Base-by-base conservation (phyloP, 1,284 basidiomycete genomes). In the Fistulinella cinereoalba region DNA sequence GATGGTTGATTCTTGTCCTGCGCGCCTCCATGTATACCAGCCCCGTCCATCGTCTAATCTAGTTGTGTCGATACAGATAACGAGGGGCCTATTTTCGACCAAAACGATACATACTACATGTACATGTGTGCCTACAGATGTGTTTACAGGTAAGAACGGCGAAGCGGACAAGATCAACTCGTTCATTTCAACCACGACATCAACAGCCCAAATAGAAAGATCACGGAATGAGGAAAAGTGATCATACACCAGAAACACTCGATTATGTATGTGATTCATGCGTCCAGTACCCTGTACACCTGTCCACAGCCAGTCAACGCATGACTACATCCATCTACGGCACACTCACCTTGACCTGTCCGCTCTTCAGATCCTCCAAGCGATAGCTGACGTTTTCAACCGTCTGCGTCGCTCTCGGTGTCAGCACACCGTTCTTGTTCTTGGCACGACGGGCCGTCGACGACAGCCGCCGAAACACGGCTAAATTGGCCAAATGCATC, bases 341-440 rank as follows among this genome's bases (percentile, higher is more conserved):
- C 25, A 2, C 8, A 32, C 52, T 23, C 50, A 90, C 88, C 78
- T 88, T 85, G 34, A 93, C 77, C 37, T 73, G 71, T 11, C 92
- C 92, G 56, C 80, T 85, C 74, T 93, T 95, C 56, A 96, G 65
- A 72, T 96, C 93, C 43, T 96, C 92, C 59, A 94, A 68, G 43
- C 88, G 77, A 69, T 95, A 92, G 55, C 86, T 92, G 22, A 81
- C 84, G 43, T 78, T 79, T 60, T 94, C 92, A 23, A 92, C 83
- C 47, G 79, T 83, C 79, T 85, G 52, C 47, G 51, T 53, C 53
- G 55, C 58, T 49, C 53, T 50, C 44, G 52, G 50, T 47, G 44
- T 41, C 27, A 55, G 43, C 62, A 34, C 58, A 61, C 60, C 56
- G 56, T 55, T 60, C 62, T 60, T 54, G 51, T n/a, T n/a, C n/a